These are phyloP conservation scores for Cupressus sempervirens DNA, from an alignment of 75 land plant genomes.

Conservation along the genomic window DNA sequence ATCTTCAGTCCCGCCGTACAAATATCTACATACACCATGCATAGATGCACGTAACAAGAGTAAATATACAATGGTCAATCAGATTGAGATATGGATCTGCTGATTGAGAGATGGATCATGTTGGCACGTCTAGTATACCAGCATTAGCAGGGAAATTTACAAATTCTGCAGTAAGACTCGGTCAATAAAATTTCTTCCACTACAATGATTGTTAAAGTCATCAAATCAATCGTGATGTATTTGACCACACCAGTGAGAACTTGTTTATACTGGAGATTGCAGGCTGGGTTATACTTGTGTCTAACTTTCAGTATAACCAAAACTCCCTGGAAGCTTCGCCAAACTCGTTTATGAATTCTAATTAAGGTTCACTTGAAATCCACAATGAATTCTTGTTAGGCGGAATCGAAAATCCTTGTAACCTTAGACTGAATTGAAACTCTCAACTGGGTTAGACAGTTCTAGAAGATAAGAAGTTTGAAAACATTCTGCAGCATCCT, in stretches of 20 bases:
- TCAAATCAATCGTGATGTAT: not conserved
- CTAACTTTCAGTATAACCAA: not conserved
- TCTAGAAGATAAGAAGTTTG: constrained; percentile 66
- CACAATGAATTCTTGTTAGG: not conserved
- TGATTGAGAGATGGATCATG: not conserved
- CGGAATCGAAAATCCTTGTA: not conserved
- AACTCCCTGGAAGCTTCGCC: not conserved
- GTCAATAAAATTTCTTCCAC: not conserved
- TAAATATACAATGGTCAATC: not conserved
- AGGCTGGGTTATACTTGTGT: not conserved
- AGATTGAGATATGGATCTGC: not conserved
- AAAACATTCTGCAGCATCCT: constrained; percentile 68
- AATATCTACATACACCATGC: not conserved
- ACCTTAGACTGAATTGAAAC: constrained; percentile 32
- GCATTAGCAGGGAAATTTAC: not conserved
- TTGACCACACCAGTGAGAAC: not conserved
- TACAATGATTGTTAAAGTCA: not conserved
- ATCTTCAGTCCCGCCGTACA: not conserved
- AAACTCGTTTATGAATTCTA: not conserved
- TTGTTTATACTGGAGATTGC: not conserved
- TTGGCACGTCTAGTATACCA: not conserved
- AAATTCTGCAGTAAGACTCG: no score
- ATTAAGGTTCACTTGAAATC: not conserved
- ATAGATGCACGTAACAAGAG: not conserved
- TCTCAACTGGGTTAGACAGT: constrained; percentile 69